Evolutionary conservation across 306 rosid genomes (phyloP).

Genomic region (Trichosanthes truncata): DNA sequence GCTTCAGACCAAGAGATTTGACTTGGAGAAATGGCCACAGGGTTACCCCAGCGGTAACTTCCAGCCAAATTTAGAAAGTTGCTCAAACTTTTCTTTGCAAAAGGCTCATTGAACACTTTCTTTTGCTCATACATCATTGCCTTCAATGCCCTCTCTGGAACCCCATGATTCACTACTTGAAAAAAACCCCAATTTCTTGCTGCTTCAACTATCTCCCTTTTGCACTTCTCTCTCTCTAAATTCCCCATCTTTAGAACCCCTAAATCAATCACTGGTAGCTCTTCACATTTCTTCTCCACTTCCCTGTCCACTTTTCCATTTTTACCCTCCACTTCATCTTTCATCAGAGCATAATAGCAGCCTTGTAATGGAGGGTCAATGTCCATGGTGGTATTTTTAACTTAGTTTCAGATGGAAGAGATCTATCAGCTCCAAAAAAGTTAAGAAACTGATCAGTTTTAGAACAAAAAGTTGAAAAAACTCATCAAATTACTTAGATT

Average conservation of each 20-base stretch:
- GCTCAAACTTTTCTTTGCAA: conserved; percentile 20
- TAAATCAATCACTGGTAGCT: conserved; percentile 53
- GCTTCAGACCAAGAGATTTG: conserved; percentile 78
- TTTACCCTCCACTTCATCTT: not conserved
- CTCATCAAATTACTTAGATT: not conserved
- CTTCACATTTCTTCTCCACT: conserved; percentile 32
- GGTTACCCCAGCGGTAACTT: conserved; percentile 64
- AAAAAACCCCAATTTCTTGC: conserved; percentile 64
- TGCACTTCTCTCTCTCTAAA: conserved; percentile 33
- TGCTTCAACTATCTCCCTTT: conserved; percentile 39
- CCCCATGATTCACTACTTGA: conserved; percentile 60
- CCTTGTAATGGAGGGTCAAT: conserved; percentile 55
- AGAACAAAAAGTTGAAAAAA: too few relatives aligned
- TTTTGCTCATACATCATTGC: conserved; percentile 30
- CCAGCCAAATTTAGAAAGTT: conserved; percentile 30
- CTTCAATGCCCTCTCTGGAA: conserved; percentile 28
- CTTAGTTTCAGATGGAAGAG: not conserved
- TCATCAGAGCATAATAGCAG: conserved; percentile 24
- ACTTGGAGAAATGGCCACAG: conserved; percentile 26
- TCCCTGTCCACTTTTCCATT: not conserved
- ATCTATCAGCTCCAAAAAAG: not conserved
- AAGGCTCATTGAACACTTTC: conserved; percentile 37
- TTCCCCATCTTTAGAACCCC: conserved; percentile 14
- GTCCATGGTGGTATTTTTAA: conserved; percentile 15
- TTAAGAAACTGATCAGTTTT: not conserved